Evolutionary conservation across 768 basidiomycete species (phyloP).

Genomic region (Gelatoporia subvermispora): DNA sequence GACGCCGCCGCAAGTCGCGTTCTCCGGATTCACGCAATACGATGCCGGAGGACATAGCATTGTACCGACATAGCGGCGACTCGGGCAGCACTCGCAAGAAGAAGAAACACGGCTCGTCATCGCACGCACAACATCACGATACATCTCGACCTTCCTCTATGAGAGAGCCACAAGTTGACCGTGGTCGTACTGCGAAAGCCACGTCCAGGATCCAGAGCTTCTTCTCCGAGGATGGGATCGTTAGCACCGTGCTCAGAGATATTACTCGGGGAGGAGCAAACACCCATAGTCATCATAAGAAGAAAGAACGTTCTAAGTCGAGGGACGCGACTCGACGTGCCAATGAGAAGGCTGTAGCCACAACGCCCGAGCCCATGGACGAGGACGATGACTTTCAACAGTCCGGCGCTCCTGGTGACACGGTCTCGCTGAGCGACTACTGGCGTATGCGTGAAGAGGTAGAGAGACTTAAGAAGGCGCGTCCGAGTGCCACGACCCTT

Average conservation of each 20-base stretch:
- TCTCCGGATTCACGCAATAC: conserved; percentile 26
- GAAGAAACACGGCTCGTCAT: conserved; percentile 19
- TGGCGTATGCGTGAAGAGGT: conserved; percentile 20
- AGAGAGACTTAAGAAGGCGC: conserved; percentile 20
- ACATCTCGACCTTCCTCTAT: neutral
- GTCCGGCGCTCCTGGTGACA: conserved; percentile 1
- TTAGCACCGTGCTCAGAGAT: conserved; percentile 16
- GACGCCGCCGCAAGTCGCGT: conserved; percentile 28
- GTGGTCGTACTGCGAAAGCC: conserved; percentile 12
- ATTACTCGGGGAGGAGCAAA: neutral
- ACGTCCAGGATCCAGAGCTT: conserved; percentile 4
- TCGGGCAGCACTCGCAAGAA: conserved; percentile 22
- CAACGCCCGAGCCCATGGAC: conserved; percentile 25
- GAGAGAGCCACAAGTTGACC: conserved; percentile 3
- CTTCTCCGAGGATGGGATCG: conserved; percentile 8
- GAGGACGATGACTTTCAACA: conserved; percentile 19
- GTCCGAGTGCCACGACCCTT: neutral
- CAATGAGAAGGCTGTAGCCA: conserved; percentile 19
- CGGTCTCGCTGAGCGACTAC: conserved; percentile 14
- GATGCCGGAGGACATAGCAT: conserved; percentile 14
- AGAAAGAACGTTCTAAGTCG: conserved; percentile 33
- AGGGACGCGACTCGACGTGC: conserved; percentile 23
- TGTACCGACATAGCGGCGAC: conserved; percentile 12
- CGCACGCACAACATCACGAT: neutral
- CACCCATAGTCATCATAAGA: conserved; percentile 12